Evolutionary conservation across 208 protist species (phyloP).

Genomic region (Crithidia fasciculata): DNA sequence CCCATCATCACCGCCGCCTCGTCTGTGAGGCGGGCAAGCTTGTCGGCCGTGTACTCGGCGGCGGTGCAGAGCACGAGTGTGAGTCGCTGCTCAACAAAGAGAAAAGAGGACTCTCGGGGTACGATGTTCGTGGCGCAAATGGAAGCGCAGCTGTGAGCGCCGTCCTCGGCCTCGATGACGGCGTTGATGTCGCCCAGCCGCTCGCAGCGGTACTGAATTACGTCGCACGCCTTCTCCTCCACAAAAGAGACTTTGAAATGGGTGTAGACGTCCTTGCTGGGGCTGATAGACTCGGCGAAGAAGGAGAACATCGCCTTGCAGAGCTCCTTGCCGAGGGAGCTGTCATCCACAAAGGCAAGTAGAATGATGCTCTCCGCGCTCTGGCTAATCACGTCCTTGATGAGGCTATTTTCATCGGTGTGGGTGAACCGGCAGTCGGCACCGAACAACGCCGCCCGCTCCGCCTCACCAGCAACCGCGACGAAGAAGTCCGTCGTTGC

Average conservation of each 20-base stretch:
- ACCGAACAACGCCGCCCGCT: slow-evolving; percentile 36
- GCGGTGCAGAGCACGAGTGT: slow-evolving; percentile 50
- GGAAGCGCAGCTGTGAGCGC: slow-evolving; percentile 44
- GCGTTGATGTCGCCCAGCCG: slow-evolving; percentile 56
- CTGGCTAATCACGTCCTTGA: slow-evolving; percentile 41
- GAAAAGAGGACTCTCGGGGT: slow-evolving; percentile 48
- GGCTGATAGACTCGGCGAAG: slow-evolving; percentile 43
- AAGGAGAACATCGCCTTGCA: slow-evolving; percentile 51
- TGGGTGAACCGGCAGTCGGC: slow-evolving; percentile 24
- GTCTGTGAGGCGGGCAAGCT: slow-evolving; percentile 41
- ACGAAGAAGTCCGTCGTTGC: slow-evolving; percentile 48
- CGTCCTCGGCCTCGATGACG: slow-evolving; percentile 59
- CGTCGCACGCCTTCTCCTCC: slow-evolving; percentile 45
- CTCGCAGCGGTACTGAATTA: slow-evolving; percentile 70
- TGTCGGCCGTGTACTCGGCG: slow-evolving; percentile 27
- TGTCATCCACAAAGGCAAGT: slow-evolving; percentile 35
- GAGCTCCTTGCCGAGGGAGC: slow-evolving; percentile 34
- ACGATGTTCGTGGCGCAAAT: slow-evolving; percentile 47
- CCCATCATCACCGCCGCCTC: slow-evolving; percentile 38
- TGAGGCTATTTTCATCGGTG: slow-evolving; percentile 30
- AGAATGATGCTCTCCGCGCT: slow-evolving; percentile 43
- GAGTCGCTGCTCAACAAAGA: slow-evolving; percentile 51
- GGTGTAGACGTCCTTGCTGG: slow-evolving; percentile 33
- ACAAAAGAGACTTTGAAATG: slow-evolving; percentile 71
- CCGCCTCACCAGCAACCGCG: slow-evolving; percentile 29